Evolutionary conservation across 2,329 filamentous ascomycete species (phyloP).

Genomic region (Sporothrix schenckii): DNA sequence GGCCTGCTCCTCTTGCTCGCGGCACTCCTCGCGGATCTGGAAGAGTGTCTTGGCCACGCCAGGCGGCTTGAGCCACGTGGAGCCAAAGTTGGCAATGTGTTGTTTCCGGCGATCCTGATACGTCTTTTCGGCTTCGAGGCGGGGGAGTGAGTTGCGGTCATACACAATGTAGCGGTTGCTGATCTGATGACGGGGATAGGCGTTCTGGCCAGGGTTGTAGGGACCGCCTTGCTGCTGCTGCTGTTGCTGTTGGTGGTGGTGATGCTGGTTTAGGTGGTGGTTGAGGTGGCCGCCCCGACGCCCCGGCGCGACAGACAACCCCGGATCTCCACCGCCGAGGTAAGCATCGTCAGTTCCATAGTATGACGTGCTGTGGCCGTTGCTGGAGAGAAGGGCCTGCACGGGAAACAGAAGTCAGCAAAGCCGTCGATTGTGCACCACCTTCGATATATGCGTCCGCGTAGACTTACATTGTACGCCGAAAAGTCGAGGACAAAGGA

Average conservation of each 20-base stretch:
- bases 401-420: not conserved
- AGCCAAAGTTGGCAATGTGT: conserved; percentile 85
- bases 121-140: conserved; percentile 75
- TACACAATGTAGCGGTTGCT: conserved; percentile 43
- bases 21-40: conserved; percentile 84
- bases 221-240: conserved; percentile 36
- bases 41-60: conserved; percentile 87
- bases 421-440: not conserved
- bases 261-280: conserved; percentile 39
- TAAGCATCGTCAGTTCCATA: conserved; percentile 35
- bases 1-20: conserved; percentile 84
- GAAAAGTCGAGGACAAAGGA: conserved; percentile 36
- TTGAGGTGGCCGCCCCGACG: conserved; percentile 27
- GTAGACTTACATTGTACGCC: conserved; percentile 34
- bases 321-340: conserved; percentile 41
- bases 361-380: conserved; percentile 32
- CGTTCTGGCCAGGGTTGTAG: conserved; percentile 40
- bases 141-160: conserved; percentile 65
- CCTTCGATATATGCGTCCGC: not conserved
- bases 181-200: conserved; percentile 37
- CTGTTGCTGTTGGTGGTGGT: conserved; percentile 35
- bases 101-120: conserved; percentile 74
- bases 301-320: conserved; percentile 36
- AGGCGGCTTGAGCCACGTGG: conserved; percentile 85
- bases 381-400: conserved; percentile 33